Base-by-base conservation (phyloP, 345 rosid genomes). In the Cardiospermum halicacabum region DNA sequence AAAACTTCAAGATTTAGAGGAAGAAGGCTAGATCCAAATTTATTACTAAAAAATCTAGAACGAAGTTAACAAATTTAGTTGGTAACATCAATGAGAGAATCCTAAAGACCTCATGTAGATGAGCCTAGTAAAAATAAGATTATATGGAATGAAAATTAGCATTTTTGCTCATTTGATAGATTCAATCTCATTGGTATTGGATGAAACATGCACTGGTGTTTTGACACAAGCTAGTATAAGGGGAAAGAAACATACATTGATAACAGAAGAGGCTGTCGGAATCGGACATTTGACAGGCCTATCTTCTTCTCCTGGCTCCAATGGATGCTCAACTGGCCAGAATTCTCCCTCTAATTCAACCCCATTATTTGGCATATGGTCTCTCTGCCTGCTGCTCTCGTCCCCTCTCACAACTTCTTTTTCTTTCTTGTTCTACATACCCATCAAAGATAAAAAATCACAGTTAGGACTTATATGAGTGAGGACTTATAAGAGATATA, bases 251-350 rank as follows among this genome's bases (percentile, higher is more conserved):
- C 85, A 53, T 84, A 89, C 98, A 58, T 81, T 74, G 58, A 77
- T 72, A 51, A 79, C 72, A 56, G 92, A 81, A 65, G 98, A 75
- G 53, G 72, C 18, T 56, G 83, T 28, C 25, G 86, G 82, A 70
- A 89, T 81, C 3, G 98, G 98, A 69, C 96, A 92, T 74, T 83
- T 83, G 37, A 92, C 87, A 26, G 98, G 96, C 25, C 80, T 90
- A 64, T 92, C 98, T 82, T 92, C 96, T 58, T 87, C 96, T 56
- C 68, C 80, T 4, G 98, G 98, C 80, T 92, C 98, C 72, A 81
- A 26, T 24, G 96, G 98, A 53, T 92, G 98, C 28, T 87, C 91
- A 54, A 92, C 81, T 3, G 98, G 98, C 86, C 87, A 84, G 74
- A 92, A 84, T 18, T 87, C 91, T 2, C 74, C 67, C 39, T 88